Percentiles rank a stretch among this genome's conserved stretches.
Evolutionary conservation across 2,329 filamentous ascomycete species (phyloP).

Genomic region (Monosporascus sp.): DNA sequence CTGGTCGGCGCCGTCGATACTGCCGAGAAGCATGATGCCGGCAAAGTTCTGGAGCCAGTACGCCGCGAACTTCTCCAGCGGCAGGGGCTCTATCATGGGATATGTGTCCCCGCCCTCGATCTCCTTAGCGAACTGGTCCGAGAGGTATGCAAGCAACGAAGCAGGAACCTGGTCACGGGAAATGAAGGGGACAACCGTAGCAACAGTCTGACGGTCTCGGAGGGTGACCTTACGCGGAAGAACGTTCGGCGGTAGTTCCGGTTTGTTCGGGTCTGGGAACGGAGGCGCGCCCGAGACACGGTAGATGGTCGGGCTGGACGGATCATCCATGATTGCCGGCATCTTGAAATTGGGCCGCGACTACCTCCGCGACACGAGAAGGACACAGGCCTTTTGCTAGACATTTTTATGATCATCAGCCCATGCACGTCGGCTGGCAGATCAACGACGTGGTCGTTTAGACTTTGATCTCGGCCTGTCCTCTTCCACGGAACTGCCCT

Average conservation of each 20-base stretch:
- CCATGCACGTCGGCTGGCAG: not conserved
- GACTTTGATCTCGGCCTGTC: no score
- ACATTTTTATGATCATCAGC: not conserved
- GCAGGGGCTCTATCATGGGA: slow-evolving; percentile 75
- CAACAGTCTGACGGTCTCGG: slow-evolving; percentile 76
- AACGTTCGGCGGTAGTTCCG: slow-evolving; percentile 64
- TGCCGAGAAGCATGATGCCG: slow-evolving; percentile 79
- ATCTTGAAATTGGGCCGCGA: slow-evolving; percentile 38
- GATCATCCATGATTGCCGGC: slow-evolving; percentile 77
- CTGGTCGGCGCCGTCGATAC: slow-evolving; percentile 59
- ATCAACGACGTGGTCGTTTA: no score
- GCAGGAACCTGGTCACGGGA: slow-evolving; percentile 71
- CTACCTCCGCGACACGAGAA: not conserved
- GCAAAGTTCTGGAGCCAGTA: slow-evolving; percentile 94
- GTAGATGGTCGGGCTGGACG: slow-evolving; percentile 63
- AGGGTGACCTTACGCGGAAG: slow-evolving; percentile 72
- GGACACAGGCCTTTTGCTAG: not conserved
- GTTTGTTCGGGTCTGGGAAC: slow-evolving; percentile 56
- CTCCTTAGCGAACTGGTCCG: slow-evolving; percentile 80
- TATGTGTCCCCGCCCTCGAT: slow-evolving; percentile 91
- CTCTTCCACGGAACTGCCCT: no score
- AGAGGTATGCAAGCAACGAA: slow-evolving; percentile 70
- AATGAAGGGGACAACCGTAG: slow-evolving; percentile 77
- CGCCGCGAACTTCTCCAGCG: slow-evolving; percentile 66
- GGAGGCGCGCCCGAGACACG: slow-evolving; percentile 62